Percentiles rank a stretch among this genome's conserved stretches.
Conservation (phyloP, 2,329 filamentous ascomycete species). For the Microsporum audouinii region DNA sequence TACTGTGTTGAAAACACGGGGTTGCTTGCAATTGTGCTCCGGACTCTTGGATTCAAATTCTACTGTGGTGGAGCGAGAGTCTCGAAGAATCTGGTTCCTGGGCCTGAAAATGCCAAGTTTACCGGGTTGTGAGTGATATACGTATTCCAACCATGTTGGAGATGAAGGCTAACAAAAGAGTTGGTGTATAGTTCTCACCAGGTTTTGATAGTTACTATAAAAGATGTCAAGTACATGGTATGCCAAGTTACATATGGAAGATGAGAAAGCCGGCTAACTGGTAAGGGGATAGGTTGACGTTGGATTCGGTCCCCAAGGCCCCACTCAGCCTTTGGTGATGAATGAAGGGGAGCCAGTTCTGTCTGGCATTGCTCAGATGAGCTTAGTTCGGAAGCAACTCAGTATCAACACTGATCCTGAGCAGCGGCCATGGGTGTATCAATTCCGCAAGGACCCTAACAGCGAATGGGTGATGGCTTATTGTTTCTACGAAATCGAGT, state of each 20-base stretch:
- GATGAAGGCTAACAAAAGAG: neutral
- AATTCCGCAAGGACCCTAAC: slow-evolving; percentile 42
- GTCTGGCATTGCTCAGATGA: slow-evolving; percentile 44
- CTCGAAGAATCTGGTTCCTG: slow-evolving; percentile 26
- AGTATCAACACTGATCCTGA: slow-evolving; percentile 34
- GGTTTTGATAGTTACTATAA: slow-evolving; percentile 49
- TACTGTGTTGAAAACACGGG: slow-evolving; percentile 52
- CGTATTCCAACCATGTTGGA: neutral
- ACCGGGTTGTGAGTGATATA: slow-evolving; percentile 35
- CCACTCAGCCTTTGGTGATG: slow-evolving; percentile 48
- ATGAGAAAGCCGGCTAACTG: neutral
- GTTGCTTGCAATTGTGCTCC: slow-evolving; percentile 42
- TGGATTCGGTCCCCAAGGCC: slow-evolving; percentile 52
- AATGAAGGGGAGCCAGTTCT: slow-evolving; percentile 29
- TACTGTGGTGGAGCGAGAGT: slow-evolving; percentile 47
- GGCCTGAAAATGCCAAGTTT: slow-evolving; percentile 30
- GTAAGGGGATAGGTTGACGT: slow-evolving; percentile 41
- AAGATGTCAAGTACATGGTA: slow-evolving; percentile 35
- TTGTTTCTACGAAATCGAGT: slow-evolving; percentile 55
- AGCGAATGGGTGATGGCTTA: slow-evolving; percentile 51
- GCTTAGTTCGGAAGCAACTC: slow-evolving; percentile 41
- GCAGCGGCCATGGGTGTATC: slow-evolving; percentile 51
- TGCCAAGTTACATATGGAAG: slow-evolving; percentile 7
- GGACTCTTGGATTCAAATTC: slow-evolving; percentile 41
- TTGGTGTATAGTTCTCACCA: slow-evolving; percentile 39